phyloP scores from a whole-genome alignment of 1,284 basidiomycete genomes.

The Ganoderma lingzhi region DNA sequence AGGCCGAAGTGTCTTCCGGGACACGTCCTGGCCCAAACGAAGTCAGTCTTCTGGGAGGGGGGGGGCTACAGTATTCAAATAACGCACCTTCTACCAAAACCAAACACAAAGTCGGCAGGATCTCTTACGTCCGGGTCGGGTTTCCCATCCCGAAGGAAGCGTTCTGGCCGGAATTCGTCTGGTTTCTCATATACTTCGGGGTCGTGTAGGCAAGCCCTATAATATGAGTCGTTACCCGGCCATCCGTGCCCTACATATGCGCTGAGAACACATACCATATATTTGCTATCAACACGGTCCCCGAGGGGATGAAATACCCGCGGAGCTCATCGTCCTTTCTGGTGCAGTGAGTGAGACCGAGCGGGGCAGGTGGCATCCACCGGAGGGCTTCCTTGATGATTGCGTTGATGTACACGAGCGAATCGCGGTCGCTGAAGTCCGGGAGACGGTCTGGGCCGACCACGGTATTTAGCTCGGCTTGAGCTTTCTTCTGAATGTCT shows the following conservation, averaged over 20 bases:
- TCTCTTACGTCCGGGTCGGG: conserved; percentile 3
- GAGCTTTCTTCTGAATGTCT: conserved; percentile 32
- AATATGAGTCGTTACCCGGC: neutral
- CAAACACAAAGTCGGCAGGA: conserved; percentile 8
- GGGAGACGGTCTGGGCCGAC: conserved; percentile 33
- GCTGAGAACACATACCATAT: conserved; percentile 8
- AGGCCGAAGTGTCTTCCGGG: conserved; percentile 5
- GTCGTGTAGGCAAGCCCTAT: conserved; percentile 18
- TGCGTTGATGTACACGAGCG: conserved; percentile 31
- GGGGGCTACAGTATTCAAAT: neutral
- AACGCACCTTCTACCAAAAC: conserved; percentile 26
- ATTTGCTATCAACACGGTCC: conserved; percentile 29
- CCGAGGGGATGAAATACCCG: conserved; percentile 36
- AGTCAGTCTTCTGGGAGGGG: neutral
- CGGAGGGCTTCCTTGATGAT: conserved; percentile 34
- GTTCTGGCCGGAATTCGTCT: conserved; percentile 33
- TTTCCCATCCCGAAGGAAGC: conserved; percentile 25
- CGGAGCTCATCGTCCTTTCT: conserved; percentile 28
- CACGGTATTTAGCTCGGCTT: conserved; percentile 42
- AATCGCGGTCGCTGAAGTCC: conserved; percentile 25
- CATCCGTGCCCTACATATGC: too few species aligned
- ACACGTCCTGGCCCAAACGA: neutral
- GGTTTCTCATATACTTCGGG: conserved; percentile 25
- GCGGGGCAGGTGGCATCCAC: conserved; percentile 30
- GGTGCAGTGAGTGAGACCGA: conserved; percentile 22